Evolutionary conservation across 768 basidiomycete genomes (phyloP), one percentile per base, ranked within the genome.

Genomic region (Neoboletus subvelutipes): DNA sequence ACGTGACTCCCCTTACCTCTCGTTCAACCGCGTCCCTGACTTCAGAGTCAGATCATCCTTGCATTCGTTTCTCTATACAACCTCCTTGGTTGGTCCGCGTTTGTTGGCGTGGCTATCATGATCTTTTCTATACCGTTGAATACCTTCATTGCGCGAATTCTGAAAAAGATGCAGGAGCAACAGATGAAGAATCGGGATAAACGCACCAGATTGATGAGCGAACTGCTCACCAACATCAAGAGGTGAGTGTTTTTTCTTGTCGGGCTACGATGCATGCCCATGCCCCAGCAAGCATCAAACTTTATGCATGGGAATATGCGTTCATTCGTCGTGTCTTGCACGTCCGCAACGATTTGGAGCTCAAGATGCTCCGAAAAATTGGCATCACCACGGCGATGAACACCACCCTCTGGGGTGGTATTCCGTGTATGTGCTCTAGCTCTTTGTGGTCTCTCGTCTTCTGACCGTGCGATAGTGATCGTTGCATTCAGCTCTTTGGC

Each of bases 141-240:
- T 58, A 88, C 88, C 0, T 66, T 77, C 42, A 87, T 94, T 55
- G 92, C 94, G 1, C 68, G 83, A 5, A 74, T 82, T 51, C 66
- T 90, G 50, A 92, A 92, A 68, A 77, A 70, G 39, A 83, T 96
- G 78, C 92, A 97, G 67, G 83, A 90, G 60, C 66, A 84, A 63
- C 94, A 98, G 71, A 98, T 98, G 96, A 94, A 93, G 72, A 92
- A 89, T 71, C 83, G 93, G 57, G 94, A 95, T 66, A 80, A 83
- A 63, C 81, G 92, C 33, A 92, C 90, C 9, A 76, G 87, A 41
- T 74, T 95, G 45, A 97, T 98, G 95, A 94, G 84, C 62, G 95
- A 98, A 73, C 78, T 98, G 20, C 76, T 98, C 6, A 81, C 84
- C 55, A 98, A 96, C 67, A 97, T 98, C 66, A 88, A 89, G 67